Base-by-base conservation (phyloP, 1,139 yeast species). In the Candida labiduridarum region DNA sequence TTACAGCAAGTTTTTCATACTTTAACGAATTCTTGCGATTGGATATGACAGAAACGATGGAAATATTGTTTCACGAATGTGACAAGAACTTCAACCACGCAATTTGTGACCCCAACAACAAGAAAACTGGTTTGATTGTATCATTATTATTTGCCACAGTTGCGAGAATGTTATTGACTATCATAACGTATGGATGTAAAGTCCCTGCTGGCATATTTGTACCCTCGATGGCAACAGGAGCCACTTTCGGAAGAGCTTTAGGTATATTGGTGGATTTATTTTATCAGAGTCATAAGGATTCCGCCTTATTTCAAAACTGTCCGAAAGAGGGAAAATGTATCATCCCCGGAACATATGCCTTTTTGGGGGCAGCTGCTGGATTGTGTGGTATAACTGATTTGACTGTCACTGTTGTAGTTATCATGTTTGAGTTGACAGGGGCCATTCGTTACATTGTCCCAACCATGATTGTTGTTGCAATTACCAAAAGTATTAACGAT, bases 11-110 rank as follows among this genome's bases (percentile, higher is more conserved):
- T 14, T 71, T 94, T 41, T 87, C 96, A 44, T 95, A 90, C 65
- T 89, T 88, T 65, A 94, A 90, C 66, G 86, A 84, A 57, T 94
- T 87, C 62, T 74, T 94, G 52, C 77, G 84, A 50, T 70, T 88
- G 22, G 99, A 95, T 64, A 94, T 95, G 99, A 91, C 99, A 0
- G 96, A 92, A 63, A 80, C 91, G 15, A 94, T 95, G 98, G 94
- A 90, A 60, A 72, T 87, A 9, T 70, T 95, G 39, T 95, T 95
- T 67, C 89, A 86, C 61, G 96, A 91, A 64, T 95, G 99, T 70
- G 82, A 79, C 29, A 67, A 76, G 2, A 71, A 72, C 7, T 69
- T 67, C 31, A 60, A 64, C 16, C 73, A 72, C 61, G 68, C 65
- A 33, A 65, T 86, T 16, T 87, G 92, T 63, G 71, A 77, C 48